A percentile compares a stretch with the other conserved stretches of the same genome.
Evolutionary conservation across 169 alveolate species (phyloP).

Genomic region (Plasmodium adleri): DNA sequence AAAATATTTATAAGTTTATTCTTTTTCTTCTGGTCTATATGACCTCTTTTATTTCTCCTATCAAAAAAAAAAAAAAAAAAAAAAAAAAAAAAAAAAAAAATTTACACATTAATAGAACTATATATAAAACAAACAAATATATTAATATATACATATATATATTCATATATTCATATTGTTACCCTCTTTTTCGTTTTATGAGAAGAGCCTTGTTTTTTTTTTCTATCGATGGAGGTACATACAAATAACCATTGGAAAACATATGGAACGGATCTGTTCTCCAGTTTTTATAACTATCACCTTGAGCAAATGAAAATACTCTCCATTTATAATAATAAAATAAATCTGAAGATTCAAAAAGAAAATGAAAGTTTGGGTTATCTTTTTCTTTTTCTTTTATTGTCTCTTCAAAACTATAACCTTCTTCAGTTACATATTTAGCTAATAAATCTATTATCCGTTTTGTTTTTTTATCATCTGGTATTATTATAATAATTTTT

Average conservation of each 20-base stretch:
- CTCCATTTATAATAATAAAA: conserved; percentile 73
- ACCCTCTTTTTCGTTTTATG: conserved; percentile 25
- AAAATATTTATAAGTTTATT: conserved; percentile 46
- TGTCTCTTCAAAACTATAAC: conserved; percentile 65
- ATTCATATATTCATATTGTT: neutral
- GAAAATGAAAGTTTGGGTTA: conserved; percentile 46
- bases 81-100: neutral
- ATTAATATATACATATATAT: neutral
- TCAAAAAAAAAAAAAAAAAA: neutral
- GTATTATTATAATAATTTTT: conserved; percentile 78
- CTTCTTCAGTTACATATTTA: conserved; percentile 81
- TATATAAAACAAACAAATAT: neutral
- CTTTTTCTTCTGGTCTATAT: conserved; percentile 51
- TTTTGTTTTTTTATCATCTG: conserved; percentile 77
- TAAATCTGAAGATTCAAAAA: conserved; percentile 63
- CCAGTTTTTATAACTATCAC: conserved; percentile 76
- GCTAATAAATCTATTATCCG: conserved; percentile 83
- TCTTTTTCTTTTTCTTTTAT: conserved; percentile 59
- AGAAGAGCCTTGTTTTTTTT: conserved; percentile 21
- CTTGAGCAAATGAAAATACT: conserved; percentile 75
- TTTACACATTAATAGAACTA: neutral
- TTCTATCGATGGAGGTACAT: conserved; percentile 52
- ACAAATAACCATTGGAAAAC: conserved; percentile 64
- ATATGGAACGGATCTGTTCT: conserved; percentile 74
- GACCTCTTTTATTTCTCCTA: conserved; percentile 47